Base-by-base conservation (phyloP, 2,329 filamentous ascomycete genomes). In the Fusarium sp. region DNA sequence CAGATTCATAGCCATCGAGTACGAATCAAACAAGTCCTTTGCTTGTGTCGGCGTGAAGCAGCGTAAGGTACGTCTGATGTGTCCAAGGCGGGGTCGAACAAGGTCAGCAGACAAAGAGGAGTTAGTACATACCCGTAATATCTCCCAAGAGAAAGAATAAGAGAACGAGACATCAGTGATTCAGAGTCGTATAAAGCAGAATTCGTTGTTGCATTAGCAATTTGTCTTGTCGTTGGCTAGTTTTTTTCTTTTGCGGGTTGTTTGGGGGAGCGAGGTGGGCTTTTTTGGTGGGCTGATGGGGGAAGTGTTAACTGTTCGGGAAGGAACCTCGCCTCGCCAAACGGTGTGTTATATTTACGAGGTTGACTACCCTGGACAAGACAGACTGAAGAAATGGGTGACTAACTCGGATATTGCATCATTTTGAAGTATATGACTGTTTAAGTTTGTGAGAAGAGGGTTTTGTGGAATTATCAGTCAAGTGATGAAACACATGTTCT, bases 221-320 rank as follows among this genome's bases (percentile, higher is more conserved):
- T n/a, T n/a, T n/a, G n/a, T n/a, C 23, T 29, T 29, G 23, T 53
- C 23, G 26, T 24, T 35, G 48, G 35, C 28, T n/a, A n/a, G 24
- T 50, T 53, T 68, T 54, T 52, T 44, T 49, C 49, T 23, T n/a
- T 44, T 65, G 50, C 57, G 38, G 50, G 46, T 60, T 42, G 65
- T 65, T 68, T 55, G 64, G 65, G 59, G 64, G 57, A 47, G 37
- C 23, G n/a, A 38, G 28, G 57, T 41, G 46, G 63, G 42, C 50
- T 48, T 62, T 67, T 67, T 67, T 54, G 64, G 64, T 67, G 64
- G 63, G 63, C 57, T 63, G 57, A 68, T 29, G 43, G 57, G 42
- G 53, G 57, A 59, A 41, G 29, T 47, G 31, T 16, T 18, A 4
- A 35, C 49, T 38, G 20, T 55, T 66, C 13, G 57, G 58, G 63